Evolutionary conservation across 352 stramenopile species (phyloP), one percentile per base, ranked within the genome.

Genomic region (Globisporangium solare): DNA sequence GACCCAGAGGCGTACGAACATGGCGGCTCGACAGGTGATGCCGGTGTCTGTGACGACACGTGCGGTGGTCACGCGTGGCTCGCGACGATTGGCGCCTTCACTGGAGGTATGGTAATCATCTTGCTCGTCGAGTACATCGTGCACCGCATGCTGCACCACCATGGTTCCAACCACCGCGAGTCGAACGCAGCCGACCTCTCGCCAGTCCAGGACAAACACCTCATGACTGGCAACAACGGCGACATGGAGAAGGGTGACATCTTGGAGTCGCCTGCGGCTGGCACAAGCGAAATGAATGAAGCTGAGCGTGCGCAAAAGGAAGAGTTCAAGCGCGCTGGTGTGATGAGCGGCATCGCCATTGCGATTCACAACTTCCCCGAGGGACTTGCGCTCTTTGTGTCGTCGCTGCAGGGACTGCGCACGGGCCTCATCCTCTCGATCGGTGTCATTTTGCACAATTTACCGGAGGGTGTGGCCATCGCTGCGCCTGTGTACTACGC

Each of bases 311-410:
- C 46, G 18, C 41, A 63, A 35, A 70, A 76, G 49, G 54, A 77
- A 21, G 60, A 74, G 43, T 81, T 95, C 43, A 67, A 83, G 11
- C 72, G 76, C 39, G 91, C 94, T 58, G 91, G 92, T 46, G 61
- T 97, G 12, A 89, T 93, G 60, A 98, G 90, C 6, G 95, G 92
- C 20, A 59, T 98, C 11, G 94, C 89, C 42, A 98, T 99, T 63
- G 93, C 84, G 2, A 96, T 98, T 53, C 95, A 99, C 74, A 99
- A 99, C 68, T 96, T 99, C 64, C 95, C 95, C 2, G 95, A 99
- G 60, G 95, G 95, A 1, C 62, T 98, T n/a, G 96, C 93, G 21
- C 97, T 95, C 18, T 98, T 97, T 63, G 90, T 98, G 37, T 90
- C 84, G 0, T 86, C 90, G 21, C 64, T 98, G 0, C 70, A 86